Percentiles rank a stretch among this genome's conserved stretches.
Conservation (phyloP, 2,329 filamentous ascomycete genomes). For the Claviceps arundinis region DNA sequence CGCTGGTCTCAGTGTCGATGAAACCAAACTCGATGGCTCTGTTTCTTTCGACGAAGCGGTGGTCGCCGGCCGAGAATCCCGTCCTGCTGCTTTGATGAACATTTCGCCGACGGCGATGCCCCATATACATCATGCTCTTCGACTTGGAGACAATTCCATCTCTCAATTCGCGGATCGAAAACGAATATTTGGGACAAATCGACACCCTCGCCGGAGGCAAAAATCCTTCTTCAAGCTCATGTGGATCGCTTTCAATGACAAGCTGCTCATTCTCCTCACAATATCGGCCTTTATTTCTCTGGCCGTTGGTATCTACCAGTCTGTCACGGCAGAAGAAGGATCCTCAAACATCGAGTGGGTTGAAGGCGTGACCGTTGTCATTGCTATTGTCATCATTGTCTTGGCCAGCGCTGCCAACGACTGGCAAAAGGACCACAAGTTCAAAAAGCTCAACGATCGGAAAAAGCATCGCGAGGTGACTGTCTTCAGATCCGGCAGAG, state of each 20-base stretch:
- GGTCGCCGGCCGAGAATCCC: constrained; percentile 21
- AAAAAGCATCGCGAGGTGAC: constrained; percentile 66
- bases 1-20: constrained; percentile 36
- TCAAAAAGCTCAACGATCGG: constrained; percentile 67
- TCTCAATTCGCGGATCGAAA: constrained; percentile 41
- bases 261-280: constrained; percentile 59
- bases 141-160: constrained; percentile 15
- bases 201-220: constrained; percentile 42
- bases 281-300: constrained; percentile 61
- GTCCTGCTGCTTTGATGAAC: constrained; percentile 12
- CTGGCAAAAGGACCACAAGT: constrained; percentile 71
- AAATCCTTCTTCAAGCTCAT: constrained; percentile 54
- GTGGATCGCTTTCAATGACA: constrained; percentile 76
- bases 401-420: constrained; percentile 67
- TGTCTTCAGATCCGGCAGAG: constrained; percentile 60
- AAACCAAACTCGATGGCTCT: constrained; percentile 29
- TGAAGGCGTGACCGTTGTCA: constrained; percentile 67
- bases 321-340: constrained; percentile 39
- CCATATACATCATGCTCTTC: constrained; percentile 15
- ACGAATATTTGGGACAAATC: constrained; percentile 55
- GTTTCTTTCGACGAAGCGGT: constrained; percentile 38
- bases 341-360: constrained; percentile 60
- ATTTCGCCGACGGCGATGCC: constrained; percentile 9
- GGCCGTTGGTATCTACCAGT: constrained; percentile 62
- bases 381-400: constrained; percentile 64